Base-by-base conservation (phyloP, 768 basidiomycete genomes). In the Boletus huronensis region DNA sequence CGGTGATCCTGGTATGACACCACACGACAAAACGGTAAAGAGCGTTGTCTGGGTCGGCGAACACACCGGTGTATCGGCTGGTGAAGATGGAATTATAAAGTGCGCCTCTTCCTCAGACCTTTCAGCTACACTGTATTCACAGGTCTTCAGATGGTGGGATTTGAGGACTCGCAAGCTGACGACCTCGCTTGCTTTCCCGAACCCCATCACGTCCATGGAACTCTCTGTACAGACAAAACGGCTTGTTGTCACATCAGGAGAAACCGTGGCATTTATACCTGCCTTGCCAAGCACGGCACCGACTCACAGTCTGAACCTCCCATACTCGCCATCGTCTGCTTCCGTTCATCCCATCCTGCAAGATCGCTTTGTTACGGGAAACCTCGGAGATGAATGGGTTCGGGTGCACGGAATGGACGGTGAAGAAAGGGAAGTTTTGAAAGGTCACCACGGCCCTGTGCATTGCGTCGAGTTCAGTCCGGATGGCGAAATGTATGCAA, bases 371-470 rank as follows among this genome's bases (percentile, higher is more conserved):
- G 88, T 98, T 53, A 93, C 93, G 0, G 97, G 97, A 38, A 91
- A 85, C 61, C 78, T 81, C 48, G 82, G 80, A 14, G 97, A 99
- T 70, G 94, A 98, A 64, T 98, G 97, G 97, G 94, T 99, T 42
- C 81, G 96, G 34, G 84, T 98, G 29, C 93, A 98, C 68, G 88
- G 88, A 16, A 84, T 95, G 66, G 82, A 88, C 31, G 97, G 96
- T 2, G 85, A 88, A 70, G 95, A 99, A 74, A 74, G 82, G 58
- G 96, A 98, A 53, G 82, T 97, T 29, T 79, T 94, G 54, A 96
- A 97, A 71, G 96, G 96, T 5, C 97, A 98, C 66, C 97, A 98
- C 68, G 97, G 96, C 23, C 95, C 96, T 19, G 95, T 98, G 17
- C 93, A 96, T 64, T 92, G 90, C 51, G 88, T 96, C 44, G 88